Conservation (phyloP, 768 basidiomycete genomes). For the Mycena indigotica region DNA sequence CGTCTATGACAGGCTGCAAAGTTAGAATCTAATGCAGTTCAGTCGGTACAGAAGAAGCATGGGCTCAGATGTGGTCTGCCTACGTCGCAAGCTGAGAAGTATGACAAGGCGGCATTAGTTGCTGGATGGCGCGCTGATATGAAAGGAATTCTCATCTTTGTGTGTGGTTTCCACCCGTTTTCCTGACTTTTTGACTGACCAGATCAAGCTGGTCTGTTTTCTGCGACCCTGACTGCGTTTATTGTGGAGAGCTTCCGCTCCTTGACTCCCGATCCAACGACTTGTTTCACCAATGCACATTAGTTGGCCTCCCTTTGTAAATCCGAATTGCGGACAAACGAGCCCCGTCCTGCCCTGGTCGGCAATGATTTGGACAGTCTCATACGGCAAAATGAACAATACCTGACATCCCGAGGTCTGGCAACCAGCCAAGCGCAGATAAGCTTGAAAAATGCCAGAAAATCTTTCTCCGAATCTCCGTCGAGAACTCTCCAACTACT, state of each 20-base stretch:
- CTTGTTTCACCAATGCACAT: conserved; percentile 3
- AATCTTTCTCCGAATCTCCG: background rate
- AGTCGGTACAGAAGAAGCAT: conserved; percentile 9
- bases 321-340: background rate
- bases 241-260: conserved; percentile 23
- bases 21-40: background rate
- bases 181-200: background rate
- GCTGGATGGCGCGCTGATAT: conserved; percentile 13
- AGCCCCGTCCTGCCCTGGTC: background rate
- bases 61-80: conserved; percentile 14
- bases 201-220: conserved; percentile 25
- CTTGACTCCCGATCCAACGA: conserved; percentile 10
- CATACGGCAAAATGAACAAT: background rate
- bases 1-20: too few relatives aligned
- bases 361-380: background rate
- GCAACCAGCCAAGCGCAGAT: background rate
- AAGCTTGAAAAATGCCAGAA: background rate
- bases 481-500: background rate
- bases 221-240: conserved; percentile 23
- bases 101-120: conserved; percentile 15
- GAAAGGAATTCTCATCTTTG: conserved; percentile 18
- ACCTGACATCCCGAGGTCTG: background rate
- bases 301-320: background rate
- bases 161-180: background rate
- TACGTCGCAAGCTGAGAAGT: conserved; percentile 13